Evolutionary conservation across 1,139 yeast species (phyloP).

Genomic region (Williopsis jadinii): DNA sequence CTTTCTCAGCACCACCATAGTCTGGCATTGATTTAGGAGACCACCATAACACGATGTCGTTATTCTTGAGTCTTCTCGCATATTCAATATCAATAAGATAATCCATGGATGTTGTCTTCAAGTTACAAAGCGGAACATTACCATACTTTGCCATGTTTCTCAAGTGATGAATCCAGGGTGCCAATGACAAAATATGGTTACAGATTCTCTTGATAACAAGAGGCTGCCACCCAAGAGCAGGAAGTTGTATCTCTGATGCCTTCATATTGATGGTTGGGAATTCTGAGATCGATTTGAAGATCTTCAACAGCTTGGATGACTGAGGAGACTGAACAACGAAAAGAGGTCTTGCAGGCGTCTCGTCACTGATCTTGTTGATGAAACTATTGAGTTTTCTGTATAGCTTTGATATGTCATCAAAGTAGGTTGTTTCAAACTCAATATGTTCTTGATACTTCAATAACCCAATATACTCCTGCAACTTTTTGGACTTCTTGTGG

Average conservation of each 20-base stretch:
- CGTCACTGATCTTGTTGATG: constrained; percentile 55
- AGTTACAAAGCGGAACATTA: constrained; percentile 79
- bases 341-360: constrained; percentile 59
- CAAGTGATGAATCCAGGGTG: constrained; percentile 68
- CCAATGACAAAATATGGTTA: constrained; percentile 66
- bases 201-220: constrained; percentile 60
- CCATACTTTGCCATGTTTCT: constrained; percentile 63
- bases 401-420: constrained; percentile 42
- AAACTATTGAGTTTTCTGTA: constrained; percentile 47
- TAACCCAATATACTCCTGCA: constrained; percentile 36
- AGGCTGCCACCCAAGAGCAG: constrained; percentile 85
- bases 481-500: constrained; percentile 38
- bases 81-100: constrained; percentile 80
- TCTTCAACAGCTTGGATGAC: constrained; percentile 35
- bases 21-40: constrained; percentile 76
- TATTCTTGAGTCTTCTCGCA: constrained; percentile 65
- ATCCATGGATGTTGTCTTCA: constrained; percentile 69
- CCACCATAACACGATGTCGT: constrained; percentile 89
- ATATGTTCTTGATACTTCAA: constrained; percentile 46
- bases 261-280: constrained; percentile 63
- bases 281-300: constrained; percentile 40
- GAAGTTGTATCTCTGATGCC: constrained; percentile 49
- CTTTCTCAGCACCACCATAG: constrained; percentile 78
- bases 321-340: constrained; percentile 72
- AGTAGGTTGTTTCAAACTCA: constrained; percentile 46